Conservation (phyloP, 2,329 filamentous ascomycete species). For the Pyrenophora graminea region DNA sequence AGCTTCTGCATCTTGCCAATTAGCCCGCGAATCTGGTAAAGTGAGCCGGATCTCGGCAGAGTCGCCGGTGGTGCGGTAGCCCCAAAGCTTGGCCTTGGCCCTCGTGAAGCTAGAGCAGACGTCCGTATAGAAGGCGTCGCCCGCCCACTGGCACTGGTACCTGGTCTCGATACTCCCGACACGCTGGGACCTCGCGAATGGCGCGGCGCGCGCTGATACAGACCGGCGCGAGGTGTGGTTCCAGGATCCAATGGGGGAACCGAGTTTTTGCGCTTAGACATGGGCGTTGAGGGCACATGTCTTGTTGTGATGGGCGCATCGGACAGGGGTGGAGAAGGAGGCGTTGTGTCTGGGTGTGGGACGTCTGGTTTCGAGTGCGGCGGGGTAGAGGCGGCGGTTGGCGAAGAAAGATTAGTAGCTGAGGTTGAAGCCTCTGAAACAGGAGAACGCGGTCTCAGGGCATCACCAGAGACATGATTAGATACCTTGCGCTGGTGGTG, state of each 20-base stretch:
- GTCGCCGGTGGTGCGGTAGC: conserved; percentile 55
- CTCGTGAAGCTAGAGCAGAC: conserved; percentile 43
- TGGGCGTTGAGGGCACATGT: conserved; percentile 46
- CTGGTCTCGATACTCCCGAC: conserved; percentile 49
- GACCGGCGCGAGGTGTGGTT: conserved; percentile 59
- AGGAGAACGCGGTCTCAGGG: conserved; percentile 64
- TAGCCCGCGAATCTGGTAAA: conserved; percentile 89
- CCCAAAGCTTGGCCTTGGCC: conserved; percentile 49
- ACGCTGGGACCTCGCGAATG: conserved; percentile 65
- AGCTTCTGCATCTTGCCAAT: conserved; percentile 97
- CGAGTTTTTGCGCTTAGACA: conserved; percentile 49
- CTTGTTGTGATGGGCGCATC: conserved; percentile 70
- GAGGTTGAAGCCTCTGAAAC: conserved; percentile 77
- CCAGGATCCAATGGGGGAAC: conserved; percentile 57
- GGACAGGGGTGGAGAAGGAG: conserved; percentile 91
- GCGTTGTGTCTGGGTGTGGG: conserved; percentile 72
- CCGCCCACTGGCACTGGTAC: conserved; percentile 41
- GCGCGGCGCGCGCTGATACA: conserved; percentile 50
- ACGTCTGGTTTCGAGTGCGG: conserved; percentile 69
- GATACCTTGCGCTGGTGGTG: conserved; percentile 58
- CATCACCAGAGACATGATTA: conserved; percentile 54
- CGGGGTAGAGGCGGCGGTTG: conserved; percentile 85
- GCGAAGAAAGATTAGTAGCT: conserved; percentile 82
- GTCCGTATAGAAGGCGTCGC: conserved; percentile 51
- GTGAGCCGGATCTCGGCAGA: conserved; percentile 68